These are phyloP conservation scores for Nemania sp. DNA, from an alignment of 2,329 filamentous ascomycete species.

Conservation along the genomic window DNA sequence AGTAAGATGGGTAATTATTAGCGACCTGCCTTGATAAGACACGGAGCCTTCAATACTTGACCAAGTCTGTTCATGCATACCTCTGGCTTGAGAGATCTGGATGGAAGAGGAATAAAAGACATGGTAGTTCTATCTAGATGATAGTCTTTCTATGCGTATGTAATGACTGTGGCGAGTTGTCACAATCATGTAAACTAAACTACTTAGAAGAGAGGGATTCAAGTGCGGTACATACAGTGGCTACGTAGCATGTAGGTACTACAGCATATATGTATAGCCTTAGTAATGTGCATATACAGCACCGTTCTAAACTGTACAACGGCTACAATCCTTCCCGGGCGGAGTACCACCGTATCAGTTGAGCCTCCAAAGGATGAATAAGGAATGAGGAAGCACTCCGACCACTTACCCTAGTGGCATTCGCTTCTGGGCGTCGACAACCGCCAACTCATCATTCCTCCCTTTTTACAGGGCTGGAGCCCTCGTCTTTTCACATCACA, in stretches of 20 bases:
- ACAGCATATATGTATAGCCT: constrained; percentile 20
- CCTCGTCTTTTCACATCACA: constrained; percentile 1
- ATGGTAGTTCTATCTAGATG: too few relatives aligned
- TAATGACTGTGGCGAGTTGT: constrained; percentile 5
- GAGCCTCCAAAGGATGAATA: constrained; percentile 36
- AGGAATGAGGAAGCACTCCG: constrained; percentile 26
- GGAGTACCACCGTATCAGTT: constrained; percentile 20
- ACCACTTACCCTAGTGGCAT: constrained; percentile 5
- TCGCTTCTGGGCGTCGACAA: constrained; percentile 9
- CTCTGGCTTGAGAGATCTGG: too few relatives aligned
- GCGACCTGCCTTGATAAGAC: constrained; percentile 23
- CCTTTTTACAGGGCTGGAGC: not conserved
- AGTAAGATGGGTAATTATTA: constrained; percentile 12
- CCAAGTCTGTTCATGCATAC: not conserved
- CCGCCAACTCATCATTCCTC: not conserved
- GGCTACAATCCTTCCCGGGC: constrained; percentile 35
- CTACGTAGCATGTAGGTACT: not conserved
- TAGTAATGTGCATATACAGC: constrained; percentile 26
- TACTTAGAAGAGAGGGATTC: constrained; percentile 23
- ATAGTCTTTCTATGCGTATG: too few relatives aligned
- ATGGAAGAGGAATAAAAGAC: not conserved
- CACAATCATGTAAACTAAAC: not conserved
- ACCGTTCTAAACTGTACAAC: constrained; percentile 28
- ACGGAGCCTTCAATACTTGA: not conserved
- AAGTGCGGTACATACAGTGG: constrained; percentile 8